Evolutionary conservation across 2,329 filamentous ascomycete genomes (phyloP).

Genomic region (Mycosphaerella sp.): DNA sequence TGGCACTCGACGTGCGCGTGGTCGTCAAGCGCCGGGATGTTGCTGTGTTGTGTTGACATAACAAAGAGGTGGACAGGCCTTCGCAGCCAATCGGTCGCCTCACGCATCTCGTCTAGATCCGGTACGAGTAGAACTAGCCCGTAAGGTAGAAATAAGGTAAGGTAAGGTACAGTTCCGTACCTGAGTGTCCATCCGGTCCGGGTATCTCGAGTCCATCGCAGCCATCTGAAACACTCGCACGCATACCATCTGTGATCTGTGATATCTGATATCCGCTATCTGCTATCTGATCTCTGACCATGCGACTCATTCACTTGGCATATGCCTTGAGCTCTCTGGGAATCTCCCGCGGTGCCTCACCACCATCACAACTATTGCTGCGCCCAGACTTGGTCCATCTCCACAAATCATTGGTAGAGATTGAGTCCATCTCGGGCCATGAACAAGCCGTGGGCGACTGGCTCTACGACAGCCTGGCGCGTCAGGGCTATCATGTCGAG

Average conservation of each 20-base stretch:
- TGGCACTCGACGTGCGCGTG: not conserved
- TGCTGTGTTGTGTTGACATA: not conserved
- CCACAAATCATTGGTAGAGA: slow-evolving; percentile 68
- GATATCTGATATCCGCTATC: too few relatives aligned
- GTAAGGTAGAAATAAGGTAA: too few relatives aligned
- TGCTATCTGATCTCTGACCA: too few relatives aligned
- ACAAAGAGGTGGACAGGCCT: too few relatives aligned
- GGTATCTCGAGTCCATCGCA: too few relatives aligned
- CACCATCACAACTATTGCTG: slow-evolving; percentile 19
- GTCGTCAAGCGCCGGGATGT: slow-evolving; percentile 10
- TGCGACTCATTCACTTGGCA: slow-evolving; percentile 3
- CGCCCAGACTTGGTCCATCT: slow-evolving; percentile 57
- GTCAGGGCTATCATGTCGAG: slow-evolving; percentile 57
- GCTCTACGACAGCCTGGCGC: slow-evolving; percentile 59
- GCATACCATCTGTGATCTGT: not conserved
- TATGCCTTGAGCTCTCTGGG: slow-evolving; percentile 1
- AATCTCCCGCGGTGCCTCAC: slow-evolving; percentile 5
- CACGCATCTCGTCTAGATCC: too few relatives aligned
- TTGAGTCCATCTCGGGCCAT: slow-evolving; percentile 63
- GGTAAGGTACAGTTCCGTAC: too few relatives aligned
- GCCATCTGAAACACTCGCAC: not conserved
- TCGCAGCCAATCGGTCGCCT: too few relatives aligned
- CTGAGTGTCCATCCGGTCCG: too few relatives aligned
- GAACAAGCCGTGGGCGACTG: slow-evolving; percentile 65
- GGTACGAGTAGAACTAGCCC: too few relatives aligned